Evolutionary conservation across 2,329 filamentous ascomycete species (phyloP), one percentile per base, ranked within the genome.

Genomic region (Arachnomyces sp.): DNA sequence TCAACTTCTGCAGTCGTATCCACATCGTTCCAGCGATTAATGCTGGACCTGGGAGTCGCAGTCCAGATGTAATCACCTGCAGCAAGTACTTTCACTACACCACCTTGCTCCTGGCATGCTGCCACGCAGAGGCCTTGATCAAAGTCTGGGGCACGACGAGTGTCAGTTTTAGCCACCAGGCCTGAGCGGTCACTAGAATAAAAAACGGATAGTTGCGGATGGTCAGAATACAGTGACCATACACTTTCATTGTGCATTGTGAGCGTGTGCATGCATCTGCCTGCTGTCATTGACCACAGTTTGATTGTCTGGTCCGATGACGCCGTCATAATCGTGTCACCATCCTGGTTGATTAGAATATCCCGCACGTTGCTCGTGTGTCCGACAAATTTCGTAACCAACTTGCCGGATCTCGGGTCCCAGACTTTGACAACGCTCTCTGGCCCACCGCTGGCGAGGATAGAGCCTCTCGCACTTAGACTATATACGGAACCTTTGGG

Each of bases 181-280:
- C 92, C 92, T 1, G 87, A 89, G 38, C 90, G 82, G 63, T 98
- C 92, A 52, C 84, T 86, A 41, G 90, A 96, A 67, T 96, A 96
- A 63, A 98, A 96, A 21, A 95, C 77, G 7, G 83, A 82, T 3
- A 98, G 74, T 43, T 84, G 76, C 1, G 89, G 88, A 52, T 94
- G 80, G 39, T 90, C 82, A 0, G 92, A 95, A 63, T 84, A 94
- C 15, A 98, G 72, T 1, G 87, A 93, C 92, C 92, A 98, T 15
- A 98, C 86, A 59, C 89, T 95, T 57, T 95, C 88, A 57, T 94
- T 94, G 66, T 98, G 92, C 92, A 98, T 98, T 40, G 89, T 95
- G 52, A 98, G 76, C 1, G 92, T 98, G 64, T 95, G 87, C 83
- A 96, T 90, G 72, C 92, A 98, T 52, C 92, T 77, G 40, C 92